These are phyloP conservation scores for Stagonosporopsis rhizophila DNA, from an alignment of 2,329 filamentous ascomycete species.

Conservation along the genomic window DNA sequence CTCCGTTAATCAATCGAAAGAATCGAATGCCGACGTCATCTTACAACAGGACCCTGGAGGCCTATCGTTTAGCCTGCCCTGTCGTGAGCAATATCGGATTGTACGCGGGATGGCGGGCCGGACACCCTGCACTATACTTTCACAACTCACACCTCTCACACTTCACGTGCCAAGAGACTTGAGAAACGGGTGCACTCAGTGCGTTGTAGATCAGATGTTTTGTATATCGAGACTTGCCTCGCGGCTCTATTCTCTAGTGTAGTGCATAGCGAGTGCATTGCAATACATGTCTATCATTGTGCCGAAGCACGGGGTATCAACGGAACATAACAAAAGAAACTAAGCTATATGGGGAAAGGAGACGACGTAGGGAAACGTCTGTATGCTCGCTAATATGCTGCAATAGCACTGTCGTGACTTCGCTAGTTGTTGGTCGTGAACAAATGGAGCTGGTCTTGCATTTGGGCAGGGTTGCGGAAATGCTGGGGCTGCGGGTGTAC, in stretches of 20 bases:
- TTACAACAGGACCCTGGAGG: too few species aligned
- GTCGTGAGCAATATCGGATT: not conserved
- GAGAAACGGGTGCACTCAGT: not conserved
- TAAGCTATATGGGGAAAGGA: not conserved
- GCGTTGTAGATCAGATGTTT: not conserved
- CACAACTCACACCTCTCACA: too few species aligned
- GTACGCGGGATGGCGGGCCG: not conserved
- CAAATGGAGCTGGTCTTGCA: conserved; percentile 35
- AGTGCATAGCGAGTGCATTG: conserved; percentile 7
- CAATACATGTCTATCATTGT: conserved; percentile 28
- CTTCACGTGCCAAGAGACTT: not conserved
- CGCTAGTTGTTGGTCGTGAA: conserved; percentile 28
- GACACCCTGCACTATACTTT: not conserved
- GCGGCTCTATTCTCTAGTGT: conserved; percentile 11
- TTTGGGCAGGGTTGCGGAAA: conserved; percentile 28
- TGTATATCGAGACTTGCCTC: conserved; percentile 4
- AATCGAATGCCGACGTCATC: not conserved
- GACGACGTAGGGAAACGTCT: conserved; percentile 12
- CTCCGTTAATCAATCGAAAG: not conserved
- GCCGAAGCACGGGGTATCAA: conserved; percentile 32
- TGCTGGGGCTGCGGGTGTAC: conserved; percentile 26
- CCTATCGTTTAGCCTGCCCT: too few species aligned
- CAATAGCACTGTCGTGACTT: conserved; percentile 15
- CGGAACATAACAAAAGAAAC: not conserved
- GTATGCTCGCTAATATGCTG: conserved; percentile 27